Base-by-base conservation (phyloP, 176 grass and related monocot species). In the Phoenix roebelenii region DNA sequence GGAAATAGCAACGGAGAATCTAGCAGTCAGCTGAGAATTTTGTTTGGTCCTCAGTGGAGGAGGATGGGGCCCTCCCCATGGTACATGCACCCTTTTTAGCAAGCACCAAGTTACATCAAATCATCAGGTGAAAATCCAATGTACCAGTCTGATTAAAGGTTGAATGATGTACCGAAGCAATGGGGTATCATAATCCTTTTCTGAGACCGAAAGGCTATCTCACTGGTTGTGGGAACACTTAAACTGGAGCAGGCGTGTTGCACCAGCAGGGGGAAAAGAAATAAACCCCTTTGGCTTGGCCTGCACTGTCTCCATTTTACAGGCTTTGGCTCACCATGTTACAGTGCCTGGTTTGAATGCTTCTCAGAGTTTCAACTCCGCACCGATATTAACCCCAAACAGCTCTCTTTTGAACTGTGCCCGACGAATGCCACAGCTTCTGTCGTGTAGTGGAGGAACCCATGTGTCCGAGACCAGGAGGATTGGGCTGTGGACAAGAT, bases 121-220 rank as follows among this genome's bases (percentile, higher is more conserved):
- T 80, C 68, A 61, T 39, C 82, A 80, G 72, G 62, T 85, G 76
- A 64, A 68, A 72, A 23, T 20, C 28, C 68, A 26, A 58, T 18
- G 28, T 61, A 52, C 58, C 52, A 63, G 51, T 2, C 35, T 44
- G 9, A 14, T 44, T 6, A 44, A 44, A 44, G 2, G 35, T 44
- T 44, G 35, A 44, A 44, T 14, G 7, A 44, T 44, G 7, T 44
- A 2, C 35, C 2, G 7, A 9, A 12, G 35, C 9, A 44, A 44
- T 44, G 35, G 35, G 35, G 7, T 44, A 44, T 10, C 9, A 44
- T 44, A 12, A 10, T 9, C 35, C 35, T 3, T 12, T 44, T 44
- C 35, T 44, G 35, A 44, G 35, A 9, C 35, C 35, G 12, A 44
- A 44, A 44, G 35, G 9, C 35, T 3, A 44, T 44, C 35, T 44